phyloP scores from a whole-genome alignment of 176 grass and related monocot genomes.

The Oryza coarctata region DNA sequence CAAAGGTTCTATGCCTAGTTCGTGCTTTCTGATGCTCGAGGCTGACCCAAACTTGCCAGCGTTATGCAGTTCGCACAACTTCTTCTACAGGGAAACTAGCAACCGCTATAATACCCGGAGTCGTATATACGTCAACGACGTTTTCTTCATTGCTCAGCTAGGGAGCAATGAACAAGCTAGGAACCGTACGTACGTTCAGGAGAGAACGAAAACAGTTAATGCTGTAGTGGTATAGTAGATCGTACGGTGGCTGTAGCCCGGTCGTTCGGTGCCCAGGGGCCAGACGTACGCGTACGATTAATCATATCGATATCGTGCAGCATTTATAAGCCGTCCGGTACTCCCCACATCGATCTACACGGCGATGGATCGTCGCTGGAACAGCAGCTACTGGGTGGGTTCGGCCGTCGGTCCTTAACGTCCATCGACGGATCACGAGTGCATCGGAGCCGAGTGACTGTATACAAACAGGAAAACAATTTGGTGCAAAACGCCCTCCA shows the following conservation, averaged over 20 bases:
- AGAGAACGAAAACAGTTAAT: background rate
- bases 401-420: background rate
- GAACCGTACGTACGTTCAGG: background rate
- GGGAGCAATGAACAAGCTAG: background rate
- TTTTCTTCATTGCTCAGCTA: background rate
- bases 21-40: too few relatives aligned
- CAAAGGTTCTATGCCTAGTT: too few relatives aligned
- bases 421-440: background rate
- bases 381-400: background rate
- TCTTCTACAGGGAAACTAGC: too few relatives aligned
- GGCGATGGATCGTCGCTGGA: background rate
- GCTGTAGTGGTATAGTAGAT: background rate
- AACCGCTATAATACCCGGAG: background rate
- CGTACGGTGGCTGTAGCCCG: background rate
- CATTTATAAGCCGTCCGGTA: background rate
- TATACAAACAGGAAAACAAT: too few relatives aligned
- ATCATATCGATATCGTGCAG: background rate
- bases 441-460: background rate
- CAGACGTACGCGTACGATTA: background rate
- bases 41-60: too few relatives aligned
- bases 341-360: background rate
- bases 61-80: too few relatives aligned
- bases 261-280: background rate
- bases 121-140: too few relatives aligned
- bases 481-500: too few relatives aligned